Percentiles rank a stretch among this genome's conserved stretches.
phyloP scores from a whole-genome alignment of 257 asterid genomes.

The Mentha longifolia region DNA sequence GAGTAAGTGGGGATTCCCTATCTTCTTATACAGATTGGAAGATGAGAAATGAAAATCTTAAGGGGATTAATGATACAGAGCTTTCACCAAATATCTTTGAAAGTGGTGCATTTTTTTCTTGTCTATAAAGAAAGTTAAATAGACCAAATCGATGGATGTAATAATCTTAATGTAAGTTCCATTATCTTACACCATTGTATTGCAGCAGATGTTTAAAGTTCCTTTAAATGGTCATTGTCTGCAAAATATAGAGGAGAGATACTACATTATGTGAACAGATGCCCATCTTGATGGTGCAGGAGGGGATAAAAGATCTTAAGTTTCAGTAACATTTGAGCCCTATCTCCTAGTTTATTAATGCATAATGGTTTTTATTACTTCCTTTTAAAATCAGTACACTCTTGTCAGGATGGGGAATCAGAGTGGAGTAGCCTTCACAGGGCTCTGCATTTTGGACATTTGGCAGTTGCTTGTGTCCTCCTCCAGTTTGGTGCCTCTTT shows the following conservation, averaged over 20 bases:
- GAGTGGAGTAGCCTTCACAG: constrained; percentile 99
- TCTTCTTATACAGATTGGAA: constrained; percentile 27
- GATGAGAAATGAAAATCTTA: constrained; percentile 18
- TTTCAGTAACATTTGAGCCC: constrained; percentile 21
- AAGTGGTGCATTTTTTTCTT: constrained; percentile 21
- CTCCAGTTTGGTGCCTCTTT: constrained; percentile 79
- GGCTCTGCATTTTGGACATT: constrained; percentile 95
- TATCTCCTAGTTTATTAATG: constrained; percentile 26
- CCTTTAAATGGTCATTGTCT: constrained; percentile 6
- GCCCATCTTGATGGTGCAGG: constrained; percentile 21
- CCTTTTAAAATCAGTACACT: constrained; percentile 26
- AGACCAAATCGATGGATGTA: constrained; percentile 16
- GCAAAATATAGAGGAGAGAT: not conserved
- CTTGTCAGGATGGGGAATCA: constrained; percentile 90
- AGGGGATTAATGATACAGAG: constrained; percentile 20
- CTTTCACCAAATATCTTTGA: constrained; percentile 13
- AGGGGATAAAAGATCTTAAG: constrained; percentile 30
- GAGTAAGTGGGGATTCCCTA: constrained; percentile 13
- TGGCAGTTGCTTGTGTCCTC: constrained; percentile 91
- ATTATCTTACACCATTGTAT: not conserved
- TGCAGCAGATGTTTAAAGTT: constrained; percentile 4
- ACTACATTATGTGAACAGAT: constrained; percentile 18
- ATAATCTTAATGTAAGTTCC: constrained; percentile 19
- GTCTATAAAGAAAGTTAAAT: constrained; percentile 18
- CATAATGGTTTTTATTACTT: constrained; percentile 7